Conservation (phyloP, 2,329 filamentous ascomycete species). For the Teratosphaeria gauchensis region DNA sequence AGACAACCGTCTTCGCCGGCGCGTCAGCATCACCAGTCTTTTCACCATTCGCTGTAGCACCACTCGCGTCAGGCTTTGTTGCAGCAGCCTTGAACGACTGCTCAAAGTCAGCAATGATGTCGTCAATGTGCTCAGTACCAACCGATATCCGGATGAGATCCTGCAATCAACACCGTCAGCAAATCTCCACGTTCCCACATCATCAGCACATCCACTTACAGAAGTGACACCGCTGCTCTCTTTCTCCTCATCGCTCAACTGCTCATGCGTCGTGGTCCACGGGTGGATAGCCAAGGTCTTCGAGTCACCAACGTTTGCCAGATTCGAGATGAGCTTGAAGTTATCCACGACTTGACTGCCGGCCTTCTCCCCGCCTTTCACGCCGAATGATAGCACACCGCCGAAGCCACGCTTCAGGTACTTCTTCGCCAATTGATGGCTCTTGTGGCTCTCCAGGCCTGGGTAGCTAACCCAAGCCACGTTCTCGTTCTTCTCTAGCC, state of each 20-base stretch:
- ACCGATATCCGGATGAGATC: conserved; percentile 93
- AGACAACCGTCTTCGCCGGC: conserved; percentile 15
- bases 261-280: conserved; percentile 91
- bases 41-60: conserved; percentile 15
- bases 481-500: conserved; percentile 72
- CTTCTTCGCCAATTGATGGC: conserved; percentile 71
- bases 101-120: conserved; percentile 92
- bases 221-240: conserved; percentile 65
- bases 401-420: conserved; percentile 80
- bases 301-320: conserved; percentile 91
- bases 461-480: conserved; percentile 94
- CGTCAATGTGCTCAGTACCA: conserved; percentile 92
- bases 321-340: conserved; percentile 90
- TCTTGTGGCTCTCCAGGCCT: conserved; percentile 71
- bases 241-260: conserved; percentile 76
- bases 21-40: conserved; percentile 15
- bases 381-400: conserved; percentile 85
- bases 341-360: conserved; percentile 84
- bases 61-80: conserved; percentile 30
- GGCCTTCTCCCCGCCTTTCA: conserved; percentile 76
- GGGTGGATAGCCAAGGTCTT: conserved; percentile 94
- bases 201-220: conserved; percentile 15
- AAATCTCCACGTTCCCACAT: background rate
- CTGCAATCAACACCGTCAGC: conserved; percentile 29
- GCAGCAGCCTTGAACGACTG: conserved; percentile 64